Evolutionary conservation across 1,284 basidiomycete genomes (phyloP).

Genomic region (Stereum hirsutum): DNA sequence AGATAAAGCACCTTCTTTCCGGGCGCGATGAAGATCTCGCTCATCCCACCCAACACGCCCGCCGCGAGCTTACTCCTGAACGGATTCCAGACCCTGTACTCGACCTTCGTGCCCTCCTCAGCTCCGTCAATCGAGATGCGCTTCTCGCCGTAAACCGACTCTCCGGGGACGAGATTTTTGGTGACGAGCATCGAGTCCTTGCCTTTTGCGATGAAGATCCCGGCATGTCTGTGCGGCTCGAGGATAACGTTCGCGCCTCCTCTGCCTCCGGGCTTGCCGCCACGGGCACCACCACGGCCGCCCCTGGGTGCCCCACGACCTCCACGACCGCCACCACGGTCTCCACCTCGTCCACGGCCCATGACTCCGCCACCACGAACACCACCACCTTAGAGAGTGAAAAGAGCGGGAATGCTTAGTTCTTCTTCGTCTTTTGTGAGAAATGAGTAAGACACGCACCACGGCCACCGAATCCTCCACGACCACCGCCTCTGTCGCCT

Average conservation of each 20-base stretch:
- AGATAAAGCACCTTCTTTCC: conserved; percentile 97
- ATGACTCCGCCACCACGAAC: conserved; percentile 31
- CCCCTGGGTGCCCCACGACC: conserved; percentile 37
- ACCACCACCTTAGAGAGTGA: conserved; percentile 19
- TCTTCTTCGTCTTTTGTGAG: background rate
- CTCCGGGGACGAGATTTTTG: conserved; percentile 95
- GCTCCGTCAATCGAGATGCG: conserved; percentile 78
- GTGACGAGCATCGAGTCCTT: conserved; percentile 98
- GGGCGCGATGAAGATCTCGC: conserved; percentile 89
- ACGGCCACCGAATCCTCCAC: conserved; percentile 21
- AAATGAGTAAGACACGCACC: conserved; percentile 7
- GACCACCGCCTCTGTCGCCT: conserved; percentile 18
- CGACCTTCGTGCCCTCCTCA: conserved; percentile 81
- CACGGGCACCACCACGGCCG: conserved; percentile 38
- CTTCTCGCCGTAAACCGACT: conserved; percentile 99
- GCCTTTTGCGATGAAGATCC: conserved; percentile 90
- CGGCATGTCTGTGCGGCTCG: conserved; percentile 92
- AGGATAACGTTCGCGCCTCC: conserved; percentile 85
- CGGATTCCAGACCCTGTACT: conserved; percentile 99
- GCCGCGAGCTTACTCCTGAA: conserved; percentile 97
- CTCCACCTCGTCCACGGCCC: conserved; percentile 31
- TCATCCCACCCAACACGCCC: conserved; percentile 93
- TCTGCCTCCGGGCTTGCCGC: conserved; percentile 55
- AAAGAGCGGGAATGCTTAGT: too few relatives aligned
- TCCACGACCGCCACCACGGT: conserved; percentile 33